Evolutionary conservation across 2,329 filamentous ascomycete species (phyloP), one percentile per base, ranked within the genome.

Genomic region (Paecilomyces sp.): DNA sequence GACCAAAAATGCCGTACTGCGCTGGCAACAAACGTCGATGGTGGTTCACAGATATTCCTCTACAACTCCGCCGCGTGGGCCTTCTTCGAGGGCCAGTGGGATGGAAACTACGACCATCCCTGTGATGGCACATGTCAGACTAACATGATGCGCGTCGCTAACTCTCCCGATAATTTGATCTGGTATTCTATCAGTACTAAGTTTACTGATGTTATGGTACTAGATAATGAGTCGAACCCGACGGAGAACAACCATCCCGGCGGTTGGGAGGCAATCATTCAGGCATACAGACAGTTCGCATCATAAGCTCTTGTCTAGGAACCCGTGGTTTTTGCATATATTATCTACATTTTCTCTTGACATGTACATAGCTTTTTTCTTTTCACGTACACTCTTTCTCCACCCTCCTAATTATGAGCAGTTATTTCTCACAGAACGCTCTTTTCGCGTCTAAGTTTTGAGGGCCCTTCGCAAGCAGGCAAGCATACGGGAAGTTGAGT

Each of bases 61-160:
- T 74, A 74, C 55, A 71, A 69, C 22, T 70, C 71, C 0, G 71
- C 70, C 2, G 70, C 69, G 2, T 74, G 71, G 71, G 67, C 71
- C 1, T 74, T 74, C 58, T 74, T 74, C 55, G 65, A 73, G 15
- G 63, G 63, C 9, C 55, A 57, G 12, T 58, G 58, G 54, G 58
- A 59, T 41, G 64, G 61, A 5, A 52, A 59, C 7, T 71, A 72
- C n/a, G 66, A 67, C n/a, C 64, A 69, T 31, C 65, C 68, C 0
- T 73, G 70, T 53, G 61, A 64, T 8, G 70, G 69, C 2, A 66
- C 66, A 2, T 72, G 70, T 47, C 69, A 72, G 60, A 63, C 62
- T 3, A 72, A 74, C 34, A 70, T 70, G 69, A 70, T 71, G 68
- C 66, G 70, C 9, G 71, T 74, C 12, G 60, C 65, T 0, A 66